phyloP scores from a whole-genome alignment of 106 monocot species.

The Acorus gramineus region DNA sequence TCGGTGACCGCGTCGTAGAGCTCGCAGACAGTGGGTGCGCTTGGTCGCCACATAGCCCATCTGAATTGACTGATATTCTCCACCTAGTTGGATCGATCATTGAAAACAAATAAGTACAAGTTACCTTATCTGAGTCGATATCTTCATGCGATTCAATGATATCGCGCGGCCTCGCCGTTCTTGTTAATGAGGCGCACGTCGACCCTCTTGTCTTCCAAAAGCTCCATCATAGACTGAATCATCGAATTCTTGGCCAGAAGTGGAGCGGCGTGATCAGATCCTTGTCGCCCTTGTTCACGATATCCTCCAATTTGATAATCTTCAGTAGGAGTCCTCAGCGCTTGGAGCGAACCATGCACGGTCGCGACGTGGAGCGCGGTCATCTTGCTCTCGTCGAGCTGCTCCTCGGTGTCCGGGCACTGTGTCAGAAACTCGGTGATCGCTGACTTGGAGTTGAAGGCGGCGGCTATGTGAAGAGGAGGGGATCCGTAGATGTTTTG shows the following conservation, averaged over 20 bases:
- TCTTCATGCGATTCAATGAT: conserved; percentile 5
- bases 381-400: conserved; percentile 2
- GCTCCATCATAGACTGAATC: conserved; percentile 14
- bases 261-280: conserved; percentile 30
- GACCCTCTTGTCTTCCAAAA: conserved; percentile 22
- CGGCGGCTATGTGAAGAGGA: conserved; percentile 27
- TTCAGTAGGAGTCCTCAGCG: conserved; percentile 25
- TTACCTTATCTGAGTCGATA: conserved; percentile 15
- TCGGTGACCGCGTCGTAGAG: too few relatives aligned
- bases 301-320: conserved; percentile 8
- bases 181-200: conserved; percentile 20
- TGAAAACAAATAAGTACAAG: neutral
- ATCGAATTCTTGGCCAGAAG: conserved; percentile 16
- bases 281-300: conserved; percentile 26
- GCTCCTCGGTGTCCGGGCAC: conserved; percentile 32
- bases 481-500: conserved; percentile 5
- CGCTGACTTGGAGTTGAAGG: conserved; percentile 6
- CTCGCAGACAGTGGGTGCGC: too few relatives aligned
- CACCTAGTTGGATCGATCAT: too few relatives aligned
- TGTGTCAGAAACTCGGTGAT: conserved; percentile 21
- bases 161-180: conserved; percentile 9
- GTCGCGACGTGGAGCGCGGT: conserved; percentile 28
- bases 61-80: too few relatives aligned
- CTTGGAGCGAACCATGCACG: neutral
- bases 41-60: too few relatives aligned